Evolutionary conservation across 768 basidiomycete species (phyloP).

Genomic region (Kwoniella botswanensis): DNA sequence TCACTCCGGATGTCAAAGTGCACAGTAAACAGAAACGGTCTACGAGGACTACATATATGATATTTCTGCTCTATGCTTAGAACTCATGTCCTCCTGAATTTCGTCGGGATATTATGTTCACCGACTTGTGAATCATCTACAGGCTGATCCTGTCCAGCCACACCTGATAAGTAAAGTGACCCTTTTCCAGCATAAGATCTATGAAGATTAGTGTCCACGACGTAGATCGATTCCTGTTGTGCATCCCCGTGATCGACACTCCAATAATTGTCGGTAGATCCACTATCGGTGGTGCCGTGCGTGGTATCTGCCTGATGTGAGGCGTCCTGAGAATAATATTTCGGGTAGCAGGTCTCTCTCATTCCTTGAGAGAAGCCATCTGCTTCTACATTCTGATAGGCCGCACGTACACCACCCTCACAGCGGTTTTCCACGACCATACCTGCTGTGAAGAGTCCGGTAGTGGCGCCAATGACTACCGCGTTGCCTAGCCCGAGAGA

Average conservation of each 20-base stretch:
- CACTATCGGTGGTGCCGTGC: no score
- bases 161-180: not conserved
- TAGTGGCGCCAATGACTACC: no score
- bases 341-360: not conserved
- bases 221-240: not conserved
- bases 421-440: no score
- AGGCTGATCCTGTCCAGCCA: not conserved
- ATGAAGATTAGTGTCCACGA: not conserved
- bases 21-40: no score
- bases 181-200: not conserved
- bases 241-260: not conserved
- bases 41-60: no score
- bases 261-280: no score
- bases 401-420: not conserved
- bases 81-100: not conserved
- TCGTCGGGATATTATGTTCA: not conserved
- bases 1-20: no score
- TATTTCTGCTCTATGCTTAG: not conserved
- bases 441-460: no score
- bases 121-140: not conserved
- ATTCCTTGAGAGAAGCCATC: not conserved
- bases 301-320: no score
- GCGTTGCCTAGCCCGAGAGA: no score
- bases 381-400: not conserved
- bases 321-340: no score